Evolutionary conservation across 1,284 basidiomycete species (phyloP), one percentile per base, ranked within the genome.

Genomic region (Melampsora larici-populina): DNA sequence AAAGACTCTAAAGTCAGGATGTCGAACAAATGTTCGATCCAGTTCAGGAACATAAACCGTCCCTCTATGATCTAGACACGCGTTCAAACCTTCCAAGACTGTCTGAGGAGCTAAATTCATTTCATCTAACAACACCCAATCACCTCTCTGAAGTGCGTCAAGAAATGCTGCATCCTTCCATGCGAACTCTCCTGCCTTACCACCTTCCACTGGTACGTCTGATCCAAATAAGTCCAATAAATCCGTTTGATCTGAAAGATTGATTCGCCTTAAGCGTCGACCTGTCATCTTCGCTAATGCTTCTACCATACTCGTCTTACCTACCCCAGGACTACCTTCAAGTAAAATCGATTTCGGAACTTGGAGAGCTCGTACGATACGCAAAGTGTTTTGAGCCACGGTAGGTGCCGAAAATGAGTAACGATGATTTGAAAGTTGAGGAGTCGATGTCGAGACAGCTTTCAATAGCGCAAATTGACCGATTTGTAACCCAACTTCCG

Each of bases 91-190:
- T 85, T 99, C 97, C 1, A 99, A 89, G 7, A 99, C 92, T 0
- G 97, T 91, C 83, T 86, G 85, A 33, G 95, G 94, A 0, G 95
- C 96, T 24, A 98, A 87, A 83, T 98, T 98, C 95, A 98, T 98
- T 85, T 99, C 97, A 84, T 99, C 97, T 8, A 99, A 88, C 18
- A 99, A 87, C 6, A 99, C 96, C 95, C 95, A 98, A 80, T 93
- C 89, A 3, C 97, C 97, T 78, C 90, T 89, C 84, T 94, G 93
- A 86, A 99, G 87, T 0, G 97, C 96, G 79, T 89, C 89, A 70
- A 99, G 87, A 83, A 99, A 99, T 69, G 97, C 94, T 0, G 96
- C 97, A 80, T 98, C 94, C 82, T 91, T 93, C 97, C 97, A 99
- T 2, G 90, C 90, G 83, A 99, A 99, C 83, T 97, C 92, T 71